A percentile compares a stretch with the other conserved stretches of the same genome.
phyloP scores from a whole-genome alignment of 1,139 yeast genomes.

The Dujonia santamariae region DNA sequence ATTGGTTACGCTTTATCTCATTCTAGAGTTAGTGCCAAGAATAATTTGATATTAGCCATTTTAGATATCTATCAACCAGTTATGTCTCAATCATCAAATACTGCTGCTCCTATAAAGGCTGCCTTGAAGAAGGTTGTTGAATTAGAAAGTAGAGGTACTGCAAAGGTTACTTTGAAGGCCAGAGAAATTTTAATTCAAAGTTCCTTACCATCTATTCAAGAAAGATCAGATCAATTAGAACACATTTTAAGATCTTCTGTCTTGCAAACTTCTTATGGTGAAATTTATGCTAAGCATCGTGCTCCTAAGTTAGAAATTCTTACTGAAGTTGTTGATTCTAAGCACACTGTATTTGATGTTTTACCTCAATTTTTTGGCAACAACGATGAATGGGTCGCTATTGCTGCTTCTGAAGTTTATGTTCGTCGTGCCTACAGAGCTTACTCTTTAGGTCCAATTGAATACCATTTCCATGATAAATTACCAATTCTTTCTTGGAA shows the following conservation, averaged over 20 bases:
- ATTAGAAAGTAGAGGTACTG: slow-evolving; percentile 83
- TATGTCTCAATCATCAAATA: slow-evolving; percentile 62
- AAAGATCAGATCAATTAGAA: slow-evolving; percentile 95
- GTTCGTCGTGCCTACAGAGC: slow-evolving; percentile 97
- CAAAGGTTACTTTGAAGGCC: slow-evolving; percentile 94
- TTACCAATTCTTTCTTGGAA: slow-evolving; percentile 83
- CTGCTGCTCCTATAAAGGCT: slow-evolving; percentile 68
- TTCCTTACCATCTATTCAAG: slow-evolving; percentile 92
- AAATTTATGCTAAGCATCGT: slow-evolving; percentile 69
- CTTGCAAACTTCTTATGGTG: slow-evolving; percentile 86
- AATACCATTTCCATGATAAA: slow-evolving; percentile 57
- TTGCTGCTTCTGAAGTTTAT: slow-evolving; percentile 96
- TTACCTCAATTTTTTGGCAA: slow-evolving; percentile 86
- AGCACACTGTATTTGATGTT: slow-evolving; percentile 94
- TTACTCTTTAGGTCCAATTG: slow-evolving; percentile 77
- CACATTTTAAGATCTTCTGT: slow-evolving; percentile 92
- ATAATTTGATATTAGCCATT: slow-evolving; percentile 82
- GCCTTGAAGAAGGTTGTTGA: slow-evolving; percentile 78
- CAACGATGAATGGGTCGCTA: slow-evolving; percentile 81
- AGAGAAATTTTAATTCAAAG: slow-evolving; percentile 95
- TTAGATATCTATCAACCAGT: slow-evolving; percentile 77
- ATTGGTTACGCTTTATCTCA: slow-evolving; percentile 78
- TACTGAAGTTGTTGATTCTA: slow-evolving; percentile 91
- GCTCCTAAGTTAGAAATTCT: slow-evolving; percentile 79
- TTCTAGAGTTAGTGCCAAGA: slow-evolving; percentile 90